Base-by-base conservation (phyloP, 345 rosid species). In the Linum trigynum region DNA sequence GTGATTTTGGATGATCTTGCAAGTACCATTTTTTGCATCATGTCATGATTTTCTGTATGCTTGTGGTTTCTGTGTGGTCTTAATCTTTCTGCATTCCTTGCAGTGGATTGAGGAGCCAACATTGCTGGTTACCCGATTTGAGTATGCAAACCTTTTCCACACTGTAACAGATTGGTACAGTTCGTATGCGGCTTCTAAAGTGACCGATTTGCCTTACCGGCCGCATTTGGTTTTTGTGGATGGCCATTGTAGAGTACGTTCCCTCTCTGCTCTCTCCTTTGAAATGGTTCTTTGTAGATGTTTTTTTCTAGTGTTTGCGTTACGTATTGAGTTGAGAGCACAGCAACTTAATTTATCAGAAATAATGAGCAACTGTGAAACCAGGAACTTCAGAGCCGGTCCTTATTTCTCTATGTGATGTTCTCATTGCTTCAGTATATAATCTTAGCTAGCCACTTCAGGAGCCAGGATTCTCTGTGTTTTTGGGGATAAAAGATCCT, bases 21-120 rank as follows among this genome's bases (percentile, higher is more conserved):
- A 45, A 45, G 12, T 7, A 45, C 7, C 2, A 7, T 45, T 5
- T 45, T 5, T 1, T 7, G 51, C 51, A 7, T 45, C 51, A 7
- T 45, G 12, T 23, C 32, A 23, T 23, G 12, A 4, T 45, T 45
- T 45, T 45, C 7, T 9, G 7, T 45, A 4, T 45, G 51, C 51
- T 45, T 7, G 7, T 5, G 32, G 32, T 23, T 23, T 23, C 32
- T 23, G 10, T 4, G 51, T 45, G 51, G 8, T 45, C 51, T 5
- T 45, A 2, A 45, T 14, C 7, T 5, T 45, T 45, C 51, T 45
- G 51, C 70, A 23, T 23, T 78, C 65, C 62, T 80, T 72, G 6
- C 81, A 92, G 97, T 92, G 98, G 98, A 78, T 90, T 63, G 94
- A 92, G 82, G 96, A 88, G 75, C 97, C 98, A 39, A 83, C 90